phyloP scores from a whole-genome alignment of 352 stramenopile genomes.

The Pythium rishiriense region DNA sequence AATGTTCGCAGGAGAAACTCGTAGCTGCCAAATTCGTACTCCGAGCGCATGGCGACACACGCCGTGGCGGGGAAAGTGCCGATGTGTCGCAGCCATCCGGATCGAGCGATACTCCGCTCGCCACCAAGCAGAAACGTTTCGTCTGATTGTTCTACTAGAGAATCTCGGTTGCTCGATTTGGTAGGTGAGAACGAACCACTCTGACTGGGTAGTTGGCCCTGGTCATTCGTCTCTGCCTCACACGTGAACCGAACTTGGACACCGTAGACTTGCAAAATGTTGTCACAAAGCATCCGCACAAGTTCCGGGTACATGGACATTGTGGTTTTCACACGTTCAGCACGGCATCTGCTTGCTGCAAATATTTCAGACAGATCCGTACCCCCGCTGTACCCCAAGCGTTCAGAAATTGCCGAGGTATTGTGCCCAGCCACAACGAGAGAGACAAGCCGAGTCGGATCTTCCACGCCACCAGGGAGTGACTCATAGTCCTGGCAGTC shows the following conservation, averaged over 20 bases:
- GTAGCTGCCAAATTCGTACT: slow-evolving; percentile 5
- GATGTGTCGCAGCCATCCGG: slow-evolving; percentile 1
- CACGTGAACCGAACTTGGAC: slow-evolving; percentile 17
- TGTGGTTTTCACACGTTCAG: slow-evolving; percentile 15
- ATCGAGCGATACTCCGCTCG: not conserved
- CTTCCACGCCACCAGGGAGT: not conserved
- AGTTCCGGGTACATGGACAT: slow-evolving; percentile 23
- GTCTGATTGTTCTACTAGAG: not conserved
- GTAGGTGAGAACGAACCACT: not conserved
- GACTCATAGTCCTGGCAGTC: slow-evolving; percentile 7
- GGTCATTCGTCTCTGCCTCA: not conserved
- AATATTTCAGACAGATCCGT: slow-evolving; percentile 12
- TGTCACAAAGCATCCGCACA: slow-evolving; percentile 10
- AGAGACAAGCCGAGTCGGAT: not conserved
- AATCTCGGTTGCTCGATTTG: not conserved
- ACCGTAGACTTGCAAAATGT: slow-evolving; percentile 23
- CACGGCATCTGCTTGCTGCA: slow-evolving; percentile 14
- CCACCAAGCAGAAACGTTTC: not conserved
- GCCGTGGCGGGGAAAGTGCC: slow-evolving; percentile 4
- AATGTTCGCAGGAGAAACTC: slow-evolving; percentile 15
- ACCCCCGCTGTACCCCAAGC: not conserved
- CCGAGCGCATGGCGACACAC: slow-evolving; percentile 5
- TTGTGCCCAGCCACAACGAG: slow-evolving; percentile 19
- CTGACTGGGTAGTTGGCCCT: not conserved
- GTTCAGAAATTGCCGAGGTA: not conserved